Base-by-base conservation (phyloP, 768 basidiomycete genomes). In the Crepidotus variabilis region DNA sequence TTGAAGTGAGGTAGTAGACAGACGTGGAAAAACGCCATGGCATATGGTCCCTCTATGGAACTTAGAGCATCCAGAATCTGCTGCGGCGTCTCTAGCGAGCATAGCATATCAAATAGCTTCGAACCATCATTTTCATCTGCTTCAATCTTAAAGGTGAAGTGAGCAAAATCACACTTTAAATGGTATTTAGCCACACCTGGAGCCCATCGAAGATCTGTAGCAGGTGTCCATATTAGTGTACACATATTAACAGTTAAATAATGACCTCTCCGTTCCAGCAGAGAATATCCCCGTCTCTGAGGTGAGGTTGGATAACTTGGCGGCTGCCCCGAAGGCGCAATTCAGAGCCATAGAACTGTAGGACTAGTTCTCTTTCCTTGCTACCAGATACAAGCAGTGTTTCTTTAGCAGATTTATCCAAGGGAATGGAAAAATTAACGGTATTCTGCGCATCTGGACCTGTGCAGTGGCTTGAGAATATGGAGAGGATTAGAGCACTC, bases 251-350 rank as follows among this genome's bases (percentile, higher is more conserved):
- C 22, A 22, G 51, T 16, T 39, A 18, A 21, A 36, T 35, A 45
- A 3, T 51, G 36, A 86, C 90, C 75, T 94, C 90, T 58, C 93
- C 92, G 64, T 92, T 93, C 88, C 89, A 94, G 64, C 90, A 92
- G 23, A 94, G 69, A 2, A 90, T 65, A 64, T 86, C 78, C 6
- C 80, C 83, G 13, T 73, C 75, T 33, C 69, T 60, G 13, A 71
- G 63, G 65, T 93, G 90, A 23, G 93, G 93, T 66, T 95, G 93
- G 2, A 77, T 68, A 14, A 92, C 69, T 0, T 76, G 75, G 9
- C 70, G 62, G 8, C 65, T 62, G 1, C 93, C 93, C 58, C 93
- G 76, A 50, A 95, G 70, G 54, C 82, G 79, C 52, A 95, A 78
- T 64, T 93, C 90, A 0, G 91, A 91, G 1, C 83, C 85, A 65